phyloP scores from a whole-genome alignment of 2,329 filamentous ascomycete species.

The Neonectria faginata region DNA sequence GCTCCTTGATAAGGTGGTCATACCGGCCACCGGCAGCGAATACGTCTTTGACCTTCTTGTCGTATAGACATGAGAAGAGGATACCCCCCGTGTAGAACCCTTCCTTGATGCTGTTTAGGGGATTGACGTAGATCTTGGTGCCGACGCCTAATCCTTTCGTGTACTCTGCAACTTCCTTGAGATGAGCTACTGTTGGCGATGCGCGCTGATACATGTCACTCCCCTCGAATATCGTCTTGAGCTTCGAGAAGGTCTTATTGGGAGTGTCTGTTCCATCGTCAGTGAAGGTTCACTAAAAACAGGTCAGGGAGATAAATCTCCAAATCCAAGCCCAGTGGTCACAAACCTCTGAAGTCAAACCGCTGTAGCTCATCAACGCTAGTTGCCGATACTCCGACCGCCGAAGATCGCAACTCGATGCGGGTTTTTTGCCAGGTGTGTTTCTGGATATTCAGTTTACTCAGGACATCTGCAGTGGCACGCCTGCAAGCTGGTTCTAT shows the following conservation, averaged over 20 bases:
- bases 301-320: not conserved
- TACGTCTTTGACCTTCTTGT: constrained; percentile 84
- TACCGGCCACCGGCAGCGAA: constrained; percentile 96
- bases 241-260: constrained; percentile 67
- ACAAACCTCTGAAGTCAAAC: constrained; percentile 87
- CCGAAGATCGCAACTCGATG: constrained; percentile 82
- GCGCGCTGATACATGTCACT: constrained; percentile 79
- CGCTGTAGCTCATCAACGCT: constrained; percentile 89
- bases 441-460: constrained; percentile 85
- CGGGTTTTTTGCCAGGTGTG: constrained; percentile 87
- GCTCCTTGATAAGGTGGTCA: constrained; percentile 87
- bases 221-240: constrained; percentile 71
- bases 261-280: constrained; percentile 59
- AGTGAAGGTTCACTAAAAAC: not conserved
- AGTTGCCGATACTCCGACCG: constrained; percentile 86
- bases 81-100: constrained; percentile 89
- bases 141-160: constrained; percentile 79
- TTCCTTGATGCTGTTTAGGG: constrained; percentile 89
- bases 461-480: constrained; percentile 83
- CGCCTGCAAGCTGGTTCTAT: constrained; percentile 77
- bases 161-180: constrained; percentile 83
- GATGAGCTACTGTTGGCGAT: constrained; percentile 80
- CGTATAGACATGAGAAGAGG: constrained; percentile 90
- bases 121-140: constrained; percentile 85
- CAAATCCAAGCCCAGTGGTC: not conserved